Evolutionary conservation across 2,329 filamentous ascomycete species (phyloP), one percentile per base, ranked within the genome.

Genomic region (Diplodia sapinea): DNA sequence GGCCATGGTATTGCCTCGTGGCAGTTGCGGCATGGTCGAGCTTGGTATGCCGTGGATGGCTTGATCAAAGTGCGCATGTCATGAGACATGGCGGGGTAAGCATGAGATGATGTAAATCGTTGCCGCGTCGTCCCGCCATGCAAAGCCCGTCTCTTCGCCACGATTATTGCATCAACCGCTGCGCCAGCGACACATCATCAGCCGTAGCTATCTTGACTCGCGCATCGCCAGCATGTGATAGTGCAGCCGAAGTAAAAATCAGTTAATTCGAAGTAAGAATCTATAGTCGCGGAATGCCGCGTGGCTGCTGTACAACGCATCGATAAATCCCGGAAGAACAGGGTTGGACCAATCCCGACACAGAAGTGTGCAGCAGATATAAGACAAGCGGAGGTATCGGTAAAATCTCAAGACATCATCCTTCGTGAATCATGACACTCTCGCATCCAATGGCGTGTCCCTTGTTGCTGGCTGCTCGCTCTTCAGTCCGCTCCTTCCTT

Each of bases 351-450:
- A 7, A 23, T 29, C 23, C 17, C 5, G 8, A 31, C 26, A 13
- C 8, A 33, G 29, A 4, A 20, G 26, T 13, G 31, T 47, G 11
- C 17, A 49, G 55, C 49, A 59, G 55, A 59, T 26, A 26, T 26
- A 26, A 26, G 26, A 59, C 47, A 33, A 40, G 38, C 29, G n/a
- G 33, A 50, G 57, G 57, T 33, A 62, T 62, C 57, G 40, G 57
- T 36, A 33, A 62, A 62, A 49, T 5, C 57, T 36, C 7, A 20
- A 31, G 36, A 49, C 40, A 33, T 50, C 40, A 29, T 50, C 57
- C 57, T 20, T 62, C 57, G 49, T 62, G 57, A 62, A 33, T 62
- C 57, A 62, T 62, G 57, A 59, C 38, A 7, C 38, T 23, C 8
- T 40, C 15, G 23, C 11, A 20, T 47, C 55, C 36, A 33, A 62